Percentiles rank a stretch among this genome's conserved stretches.
Conservation (phyloP, 805 yeast genomes). For the Groenewaldozyma salmanticensis region DNA sequence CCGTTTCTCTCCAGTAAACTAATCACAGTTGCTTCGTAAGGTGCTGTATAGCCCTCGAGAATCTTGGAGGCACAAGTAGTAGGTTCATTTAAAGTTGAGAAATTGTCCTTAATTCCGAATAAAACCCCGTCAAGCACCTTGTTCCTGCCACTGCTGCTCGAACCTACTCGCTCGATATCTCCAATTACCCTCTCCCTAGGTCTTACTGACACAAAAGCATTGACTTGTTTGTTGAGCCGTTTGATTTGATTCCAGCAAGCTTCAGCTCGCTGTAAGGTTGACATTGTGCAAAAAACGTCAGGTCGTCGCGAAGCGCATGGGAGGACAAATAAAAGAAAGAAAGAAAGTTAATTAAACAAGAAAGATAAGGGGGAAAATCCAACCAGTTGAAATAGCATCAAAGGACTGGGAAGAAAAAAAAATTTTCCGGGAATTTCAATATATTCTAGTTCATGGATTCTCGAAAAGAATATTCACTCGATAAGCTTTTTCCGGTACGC, state of each 20-base stretch:
- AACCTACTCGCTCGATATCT: constrained; percentile 5
- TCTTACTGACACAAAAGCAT: constrained; percentile 23
- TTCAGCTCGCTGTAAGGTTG: constrained; percentile 8
- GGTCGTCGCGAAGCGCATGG: not conserved
- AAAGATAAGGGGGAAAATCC: no score
- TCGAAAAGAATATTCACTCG: no score
- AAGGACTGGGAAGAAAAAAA: no score
- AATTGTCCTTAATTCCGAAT: constrained; percentile 69
- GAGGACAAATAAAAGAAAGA: not conserved
- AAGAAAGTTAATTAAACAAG: not conserved
- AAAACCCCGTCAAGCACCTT: constrained; percentile 21
- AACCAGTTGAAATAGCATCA: no score
- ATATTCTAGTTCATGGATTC: no score
- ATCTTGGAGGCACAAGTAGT: constrained; percentile 76
- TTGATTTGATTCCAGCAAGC: constrained; percentile 21
- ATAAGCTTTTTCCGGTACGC: no score
- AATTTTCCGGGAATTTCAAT: no score
- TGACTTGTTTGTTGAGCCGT: constrained; percentile 18
- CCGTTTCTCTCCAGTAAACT: constrained; percentile 44
- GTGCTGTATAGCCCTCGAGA: constrained; percentile 51
- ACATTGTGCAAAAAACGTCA: no score
- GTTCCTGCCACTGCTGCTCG: not conserved
- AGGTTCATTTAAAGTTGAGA: constrained; percentile 51
- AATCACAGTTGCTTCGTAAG: constrained; percentile 73
- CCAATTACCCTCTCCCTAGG: constrained; percentile 9